Conservation (phyloP, 305 asterid genomes). For the Solanum chacoense region DNA sequence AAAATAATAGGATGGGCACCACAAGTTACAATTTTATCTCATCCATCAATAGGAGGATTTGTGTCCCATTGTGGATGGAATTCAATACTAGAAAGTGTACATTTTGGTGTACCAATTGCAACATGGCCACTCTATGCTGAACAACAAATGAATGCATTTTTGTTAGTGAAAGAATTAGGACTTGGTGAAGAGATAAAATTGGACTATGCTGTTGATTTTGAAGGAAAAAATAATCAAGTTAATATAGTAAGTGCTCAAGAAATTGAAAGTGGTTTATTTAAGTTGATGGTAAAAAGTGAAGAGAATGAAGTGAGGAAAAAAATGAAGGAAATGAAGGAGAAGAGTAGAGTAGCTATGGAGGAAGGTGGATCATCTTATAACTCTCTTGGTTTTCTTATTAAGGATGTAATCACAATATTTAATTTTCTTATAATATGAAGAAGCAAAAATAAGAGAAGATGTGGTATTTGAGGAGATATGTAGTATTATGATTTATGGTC, state of each 20-base stretch:
- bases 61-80: slow-evolving; percentile 48
- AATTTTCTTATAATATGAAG: neutral
- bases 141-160: slow-evolving; percentile 37
- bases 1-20: slow-evolving; percentile 68
- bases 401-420: neutral
- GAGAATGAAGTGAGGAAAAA: slow-evolving; percentile 5
- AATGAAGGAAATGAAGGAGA: slow-evolving; percentile 17
- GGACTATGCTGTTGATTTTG: slow-evolving; percentile 9
- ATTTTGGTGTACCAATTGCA: slow-evolving; percentile 42
- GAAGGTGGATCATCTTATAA: slow-evolving; percentile 25
- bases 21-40: slow-evolving; percentile 30
- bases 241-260: slow-evolving; percentile 6
- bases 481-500: neutral
- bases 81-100: slow-evolving; percentile 32
- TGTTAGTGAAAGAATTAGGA: slow-evolving; percentile 26
- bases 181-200: slow-evolving; percentile 31
- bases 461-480: neutral
- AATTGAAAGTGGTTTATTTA: slow-evolving; percentile 15
- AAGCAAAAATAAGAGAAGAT: neutral
- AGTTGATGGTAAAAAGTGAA: slow-evolving; percentile 20
- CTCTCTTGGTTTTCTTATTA: slow-evolving; percentile 6
- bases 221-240: neutral
- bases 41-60: slow-evolving; percentile 38
- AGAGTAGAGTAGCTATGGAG: slow-evolving; percentile 9
- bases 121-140: slow-evolving; percentile 35